Evolutionary conservation across 2,329 filamentous ascomycete genomes (phyloP), one percentile per base, ranked within the genome.

Genomic region (Pseudogymnoascus sp.): DNA sequence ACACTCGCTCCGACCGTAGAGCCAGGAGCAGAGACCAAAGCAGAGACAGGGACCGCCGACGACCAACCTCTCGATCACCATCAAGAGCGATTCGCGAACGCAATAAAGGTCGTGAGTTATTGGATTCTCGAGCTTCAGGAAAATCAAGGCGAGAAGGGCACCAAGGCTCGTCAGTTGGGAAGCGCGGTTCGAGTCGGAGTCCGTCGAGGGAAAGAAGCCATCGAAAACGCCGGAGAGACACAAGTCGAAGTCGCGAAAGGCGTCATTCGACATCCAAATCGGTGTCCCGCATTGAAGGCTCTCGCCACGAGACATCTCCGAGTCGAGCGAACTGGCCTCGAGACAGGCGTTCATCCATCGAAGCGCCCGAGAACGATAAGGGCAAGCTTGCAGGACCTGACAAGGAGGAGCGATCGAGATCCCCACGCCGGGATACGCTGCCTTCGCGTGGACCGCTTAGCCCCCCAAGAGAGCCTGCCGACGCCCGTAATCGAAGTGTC

Each of bases 51-150:
- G 66, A 68, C 38, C 64, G 62, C n/a, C 68, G 71, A 65, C 63
- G 70, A 50, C 67, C 67, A 63, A 57, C 38, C 43, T 71, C 70
- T 18, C 64, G 66, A 61, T 71, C 70, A 57, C 70, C 69, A 28
- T 36, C 57, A 35, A 63, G 70, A 72, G 62, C 67, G 70, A 68
- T 71, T 20, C 65, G 70, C 18, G 71, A 73, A 61, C 65, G 70
- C 37, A 73, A 73, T 62, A 66, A 69, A 67, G 71, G 71, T 33
- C 62, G 71, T 62, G 71, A 73, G 63, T 61, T 73, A 61, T 62
- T 73, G 36, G 71, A 73, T 62, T 67, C 70, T 60, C 69, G 70
- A 70, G 69, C 69, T 62, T 68, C 71, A 22, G 70, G 70, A 54
- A 70, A 66, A 63, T 63, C 64, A 62, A 73, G 67, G 66, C 67